Percentiles rank a stretch among this genome's conserved stretches.
phyloP scores from a whole-genome alignment of 208 protist species.

The Angomonas ambiguus region DNA sequence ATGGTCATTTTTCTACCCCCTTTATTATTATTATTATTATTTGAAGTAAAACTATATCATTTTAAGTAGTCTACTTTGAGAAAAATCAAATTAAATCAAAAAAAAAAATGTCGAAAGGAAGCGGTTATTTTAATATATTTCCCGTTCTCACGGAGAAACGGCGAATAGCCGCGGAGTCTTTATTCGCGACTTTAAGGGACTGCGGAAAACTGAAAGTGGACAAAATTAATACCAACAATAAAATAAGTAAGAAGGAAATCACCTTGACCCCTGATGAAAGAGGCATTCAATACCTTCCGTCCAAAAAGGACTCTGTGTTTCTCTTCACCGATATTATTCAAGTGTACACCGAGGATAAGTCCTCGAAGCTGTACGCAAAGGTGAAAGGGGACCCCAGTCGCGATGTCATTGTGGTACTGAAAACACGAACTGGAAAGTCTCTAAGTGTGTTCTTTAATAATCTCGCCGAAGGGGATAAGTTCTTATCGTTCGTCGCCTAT shows the following conservation, averaged over 20 bases:
- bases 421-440: slow-evolving; percentile 20
- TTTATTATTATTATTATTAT: slow-evolving; percentile 18
- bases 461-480: slow-evolving; percentile 19
- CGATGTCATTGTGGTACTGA: slow-evolving; percentile 43
- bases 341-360: slow-evolving; percentile 30
- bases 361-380: slow-evolving; percentile 39
- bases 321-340: slow-evolving; percentile 51
- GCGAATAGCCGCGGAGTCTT: neutral
- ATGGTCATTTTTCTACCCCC: neutral
- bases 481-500: slow-evolving; percentile 38
- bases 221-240: neutral
- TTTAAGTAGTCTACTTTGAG: slow-evolving; percentile 1
- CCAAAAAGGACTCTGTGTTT: slow-evolving; percentile 30
- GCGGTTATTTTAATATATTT: neutral
- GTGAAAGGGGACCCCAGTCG: slow-evolving; percentile 24
- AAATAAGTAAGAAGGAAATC: slow-evolving; percentile 15
- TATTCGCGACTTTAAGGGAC: neutral
- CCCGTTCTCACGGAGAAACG: neutral
- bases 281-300: slow-evolving; percentile 47
- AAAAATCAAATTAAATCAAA: neutral
- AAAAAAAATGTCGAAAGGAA: neutral
- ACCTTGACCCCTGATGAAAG: slow-evolving; percentile 24
- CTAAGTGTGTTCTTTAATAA: slow-evolving; percentile 37
- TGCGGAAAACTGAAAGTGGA: neutral
- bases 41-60: neutral